Evolutionary conservation across 306 rosid genomes (phyloP), one percentile per base, ranked within the genome.

Genomic region (Lupinus albus): DNA sequence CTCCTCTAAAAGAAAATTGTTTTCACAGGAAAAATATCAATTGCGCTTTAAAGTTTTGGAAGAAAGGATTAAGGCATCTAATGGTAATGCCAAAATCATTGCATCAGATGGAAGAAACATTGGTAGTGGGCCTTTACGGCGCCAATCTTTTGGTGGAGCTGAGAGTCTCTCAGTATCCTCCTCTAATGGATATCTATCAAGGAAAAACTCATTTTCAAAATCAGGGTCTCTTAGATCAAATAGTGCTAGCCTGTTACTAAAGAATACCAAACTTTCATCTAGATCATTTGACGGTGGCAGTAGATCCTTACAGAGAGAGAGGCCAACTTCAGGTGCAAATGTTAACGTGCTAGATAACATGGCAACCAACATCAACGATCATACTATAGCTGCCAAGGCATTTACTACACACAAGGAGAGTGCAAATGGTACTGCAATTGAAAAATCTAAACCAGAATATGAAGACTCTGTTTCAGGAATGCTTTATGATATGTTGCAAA

Each of bases 91-190:
- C 60, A 79, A 79, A 46, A 75, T 80, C 51, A 53, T 75, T 30
- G 67, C 79, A 55, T 62, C 83, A 12, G 87, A 89, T 66, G 87
- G 76, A 78, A 85, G 86, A 77, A 87, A 80, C 81, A 48, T 51
- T 41, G 81, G 75, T 70, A 78, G 77, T 36, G 87, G 91, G 47
- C 68, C 80, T 79, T 86, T 93, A 30, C 84, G 97, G 76, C 93
- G 97, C 35, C 97, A 83, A 49, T 88, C 95, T 69, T 80, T 91
- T 67, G 91, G 95, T 54, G 97, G 95, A 76, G 84, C 85, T 50
- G 93, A 91, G 72, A 79, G 54, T 72, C 76, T 80, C 59, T 80
- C 91, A 51, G 78, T 75, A 75, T 48, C 72, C 17, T 56, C 87
- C 38, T 79, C 83, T 64, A 87, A 85, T 78, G 96, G 96, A 65